Evolutionary conservation across 371 early-diverging fungal species (phyloP).

Genomic region (Apophysomyces trapeziformis): DNA sequence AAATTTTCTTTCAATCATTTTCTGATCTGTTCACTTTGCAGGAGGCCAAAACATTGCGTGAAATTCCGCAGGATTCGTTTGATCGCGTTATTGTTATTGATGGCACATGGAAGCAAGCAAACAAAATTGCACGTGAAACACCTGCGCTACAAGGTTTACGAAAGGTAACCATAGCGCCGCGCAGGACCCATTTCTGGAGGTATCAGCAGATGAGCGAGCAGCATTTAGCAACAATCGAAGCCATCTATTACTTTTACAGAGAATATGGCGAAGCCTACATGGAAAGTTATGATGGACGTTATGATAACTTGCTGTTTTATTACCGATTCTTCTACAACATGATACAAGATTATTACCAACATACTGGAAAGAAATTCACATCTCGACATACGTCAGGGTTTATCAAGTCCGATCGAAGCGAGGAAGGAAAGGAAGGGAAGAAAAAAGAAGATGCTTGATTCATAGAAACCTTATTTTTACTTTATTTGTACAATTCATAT

Average conservation of each 20-base stretch:
- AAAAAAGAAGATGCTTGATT: background rate
- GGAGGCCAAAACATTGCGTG: constrained; percentile 69
- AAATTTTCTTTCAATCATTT: background rate
- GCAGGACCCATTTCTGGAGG: constrained; percentile 90
- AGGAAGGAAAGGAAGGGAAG: background rate
- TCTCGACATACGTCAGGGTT: constrained; percentile 37
- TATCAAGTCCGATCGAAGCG: constrained; percentile 28
- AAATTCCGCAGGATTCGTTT: constrained; percentile 66
- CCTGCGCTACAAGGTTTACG: constrained; percentile 49
- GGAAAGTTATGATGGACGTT: constrained; percentile 68
- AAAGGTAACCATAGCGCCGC: constrained; percentile 66
- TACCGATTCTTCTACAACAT: constrained; percentile 85
- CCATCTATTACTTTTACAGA: constrained; percentile 88
- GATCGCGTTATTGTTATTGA: constrained; percentile 87
- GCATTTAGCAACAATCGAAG: constrained; percentile 92
- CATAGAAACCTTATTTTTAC: background rate
- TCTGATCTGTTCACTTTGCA: constrained; percentile 30
- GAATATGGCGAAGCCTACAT: constrained; percentile 63
- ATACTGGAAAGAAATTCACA: constrained; percentile 33
- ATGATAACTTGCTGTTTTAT: constrained; percentile 87
- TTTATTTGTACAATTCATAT: no score
- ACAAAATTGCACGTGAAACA: constrained; percentile 66
- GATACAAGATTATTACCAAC: constrained; percentile 79
- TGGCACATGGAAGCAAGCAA: constrained; percentile 93
- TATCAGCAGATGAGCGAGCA: constrained; percentile 76